phyloP scores from a whole-genome alignment of 495 filamentous ascomycete genomes.

The Aspergillus baeticus region DNA sequence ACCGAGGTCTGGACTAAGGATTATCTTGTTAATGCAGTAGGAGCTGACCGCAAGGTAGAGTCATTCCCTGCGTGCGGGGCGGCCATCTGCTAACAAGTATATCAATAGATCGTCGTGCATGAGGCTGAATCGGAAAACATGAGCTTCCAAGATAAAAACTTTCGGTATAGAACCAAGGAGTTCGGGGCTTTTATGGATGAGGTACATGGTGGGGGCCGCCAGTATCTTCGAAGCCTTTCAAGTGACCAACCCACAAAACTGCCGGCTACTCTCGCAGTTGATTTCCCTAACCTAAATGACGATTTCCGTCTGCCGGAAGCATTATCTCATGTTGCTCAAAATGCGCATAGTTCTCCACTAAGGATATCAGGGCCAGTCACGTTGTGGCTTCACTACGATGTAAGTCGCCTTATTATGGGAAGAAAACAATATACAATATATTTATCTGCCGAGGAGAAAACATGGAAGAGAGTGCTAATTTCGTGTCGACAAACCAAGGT shows the following conservation, averaged over 20 bases:
- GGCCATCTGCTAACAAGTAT: conserved; percentile 16
- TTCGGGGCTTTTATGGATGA: conserved; percentile 69
- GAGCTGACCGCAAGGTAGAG: conserved; percentile 60
- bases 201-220: conserved; percentile 56
- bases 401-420: conserved; percentile 32
- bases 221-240: conserved; percentile 79
- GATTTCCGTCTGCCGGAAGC: conserved; percentile 72
- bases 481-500: conserved; percentile 44
- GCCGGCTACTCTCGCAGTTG: conserved; percentile 63
- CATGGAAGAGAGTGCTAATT: not conserved
- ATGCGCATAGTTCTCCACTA: conserved; percentile 76
- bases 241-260: conserved; percentile 62
- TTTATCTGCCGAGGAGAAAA: not conserved
- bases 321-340: conserved; percentile 55
- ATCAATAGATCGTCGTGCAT: conserved; percentile 66
- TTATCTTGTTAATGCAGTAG: conserved; percentile 65
- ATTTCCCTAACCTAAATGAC: conserved; percentile 66
- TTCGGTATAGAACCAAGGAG: conserved; percentile 65
- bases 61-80: not conserved
- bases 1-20: conserved; percentile 64
- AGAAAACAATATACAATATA: not conserved
- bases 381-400: conserved; percentile 94
- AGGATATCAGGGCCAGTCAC: conserved; percentile 78
- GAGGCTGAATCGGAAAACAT: conserved; percentile 61
- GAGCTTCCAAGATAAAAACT: conserved; percentile 83